Evolutionary conservation across 2,329 filamentous ascomycete genomes (phyloP).

Genomic region (Leptographium lundbergii): DNA sequence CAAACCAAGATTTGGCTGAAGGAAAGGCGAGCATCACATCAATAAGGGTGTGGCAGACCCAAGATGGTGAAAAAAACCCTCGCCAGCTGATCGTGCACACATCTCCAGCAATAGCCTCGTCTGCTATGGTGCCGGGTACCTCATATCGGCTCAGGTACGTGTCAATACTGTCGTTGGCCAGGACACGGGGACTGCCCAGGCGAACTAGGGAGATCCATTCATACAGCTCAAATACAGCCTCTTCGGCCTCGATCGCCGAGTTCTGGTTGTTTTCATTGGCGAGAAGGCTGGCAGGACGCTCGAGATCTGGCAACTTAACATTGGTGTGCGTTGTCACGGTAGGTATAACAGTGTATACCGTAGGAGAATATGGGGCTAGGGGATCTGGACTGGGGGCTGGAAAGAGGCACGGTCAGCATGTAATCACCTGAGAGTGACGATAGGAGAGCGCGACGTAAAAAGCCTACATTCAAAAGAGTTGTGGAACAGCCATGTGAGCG

Average conservation of each 20-base stretch:
- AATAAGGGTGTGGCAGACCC: slow-evolving; percentile 36
- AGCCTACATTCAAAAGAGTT: slow-evolving; percentile 37
- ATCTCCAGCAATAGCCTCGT: slow-evolving; percentile 1
- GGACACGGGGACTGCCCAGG: slow-evolving; percentile 52
- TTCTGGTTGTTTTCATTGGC: slow-evolving; percentile 23
- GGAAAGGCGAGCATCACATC: slow-evolving; percentile 30
- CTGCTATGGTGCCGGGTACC: slow-evolving; percentile 28
- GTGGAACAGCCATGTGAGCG: slow-evolving; percentile 66
- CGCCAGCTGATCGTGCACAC: slow-evolving; percentile 45
- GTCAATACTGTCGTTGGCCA: slow-evolving; percentile 46
- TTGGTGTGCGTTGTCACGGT: slow-evolving; percentile 16
- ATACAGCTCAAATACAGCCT: slow-evolving; percentile 50
- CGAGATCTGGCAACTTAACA: slow-evolving; percentile 21
- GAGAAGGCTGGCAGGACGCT: slow-evolving; percentile 19
- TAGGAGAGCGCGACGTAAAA: not conserved
- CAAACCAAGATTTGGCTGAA: slow-evolving; percentile 39
- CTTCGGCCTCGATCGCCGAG: slow-evolving; percentile 42
- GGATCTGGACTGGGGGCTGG: slow-evolving; percentile 36
- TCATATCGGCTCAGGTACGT: slow-evolving; percentile 57
- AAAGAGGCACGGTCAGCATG: slow-evolving; percentile 13
- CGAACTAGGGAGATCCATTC: slow-evolving; percentile 65
- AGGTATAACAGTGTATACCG: slow-evolving; percentile 26
- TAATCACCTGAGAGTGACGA: not conserved
- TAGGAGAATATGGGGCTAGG: slow-evolving; percentile 31
- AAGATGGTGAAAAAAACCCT: slow-evolving; percentile 42